Percentiles rank a stretch among this genome's conserved stretches.
These are phyloP conservation scores for Pleomassaria siparia DNA, from an alignment of 2,329 filamentous ascomycete genomes.

Conservation along the genomic window DNA sequence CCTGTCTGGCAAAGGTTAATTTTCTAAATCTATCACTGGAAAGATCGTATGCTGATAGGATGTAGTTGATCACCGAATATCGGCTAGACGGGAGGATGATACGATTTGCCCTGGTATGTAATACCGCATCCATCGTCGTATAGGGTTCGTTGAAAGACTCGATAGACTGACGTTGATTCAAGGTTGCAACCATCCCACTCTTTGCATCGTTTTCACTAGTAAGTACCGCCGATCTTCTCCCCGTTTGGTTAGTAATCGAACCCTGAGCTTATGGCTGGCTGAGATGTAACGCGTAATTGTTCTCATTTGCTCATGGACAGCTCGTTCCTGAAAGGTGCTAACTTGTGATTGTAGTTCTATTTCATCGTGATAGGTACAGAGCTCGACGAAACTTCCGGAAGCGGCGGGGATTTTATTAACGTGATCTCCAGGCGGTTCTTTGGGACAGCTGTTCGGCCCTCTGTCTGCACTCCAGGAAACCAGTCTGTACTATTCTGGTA, in stretches of 20 bases:
- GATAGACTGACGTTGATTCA: constrained; percentile 21
- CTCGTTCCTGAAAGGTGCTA: constrained; percentile 7
- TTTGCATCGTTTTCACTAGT: constrained; percentile 39
- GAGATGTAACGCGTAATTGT: constrained; percentile 2
- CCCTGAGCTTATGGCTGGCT: constrained; percentile 12
- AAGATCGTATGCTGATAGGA: constrained; percentile 12
- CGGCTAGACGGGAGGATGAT: constrained; percentile 44
- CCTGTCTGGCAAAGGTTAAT: constrained; percentile 29
- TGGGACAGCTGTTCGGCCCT: constrained; percentile 57
- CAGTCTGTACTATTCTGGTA: constrained; percentile 28
- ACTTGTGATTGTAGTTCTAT: constrained; percentile 15
- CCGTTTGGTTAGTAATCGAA: constrained; percentile 4
- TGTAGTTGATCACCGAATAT: constrained; percentile 44
- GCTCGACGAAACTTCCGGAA: not conserved
- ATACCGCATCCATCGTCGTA: too few relatives aligned
- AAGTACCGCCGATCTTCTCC: constrained; percentile 16
- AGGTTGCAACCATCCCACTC: constrained; percentile 39
- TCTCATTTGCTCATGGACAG: not conserved
- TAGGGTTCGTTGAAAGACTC: not conserved
- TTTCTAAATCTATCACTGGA: not conserved
- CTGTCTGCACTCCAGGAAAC: constrained; percentile 26
- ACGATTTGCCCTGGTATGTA: constrained; percentile 41
- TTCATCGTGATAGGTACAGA: constrained; percentile 21
- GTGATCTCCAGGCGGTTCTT: constrained; percentile 36
- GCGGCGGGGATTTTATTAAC: not conserved